Evolutionary conservation across 2,329 filamentous ascomycete genomes (phyloP).

Genomic region (Dryadomyces quercus-mongolicae): DNA sequence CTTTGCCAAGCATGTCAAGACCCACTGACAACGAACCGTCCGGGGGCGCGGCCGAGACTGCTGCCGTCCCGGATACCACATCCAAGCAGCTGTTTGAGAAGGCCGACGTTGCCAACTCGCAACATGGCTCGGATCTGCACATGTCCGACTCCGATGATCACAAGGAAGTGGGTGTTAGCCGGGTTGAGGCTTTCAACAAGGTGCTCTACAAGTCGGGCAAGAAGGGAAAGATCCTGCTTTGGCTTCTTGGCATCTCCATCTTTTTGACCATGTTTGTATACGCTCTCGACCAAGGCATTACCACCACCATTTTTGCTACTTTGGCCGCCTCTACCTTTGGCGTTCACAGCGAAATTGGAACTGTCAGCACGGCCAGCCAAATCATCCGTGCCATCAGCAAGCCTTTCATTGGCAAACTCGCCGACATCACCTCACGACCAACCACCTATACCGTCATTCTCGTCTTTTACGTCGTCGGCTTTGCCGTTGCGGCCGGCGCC

Average conservation of each 20-base stretch:
- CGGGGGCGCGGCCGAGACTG: conserved; percentile 9
- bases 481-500: conserved; percentile 22
- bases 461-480: conserved; percentile 24
- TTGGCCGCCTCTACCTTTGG: conserved; percentile 23
- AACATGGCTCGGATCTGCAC: neutral
- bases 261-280: conserved; percentile 24
- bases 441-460: conserved; percentile 27
- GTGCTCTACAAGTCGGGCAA: conserved; percentile 25
- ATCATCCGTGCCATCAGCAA: conserved; percentile 27
- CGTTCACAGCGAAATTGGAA: conserved; percentile 19
- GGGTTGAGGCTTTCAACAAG: conserved; percentile 27
- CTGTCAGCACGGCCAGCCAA: conserved; percentile 21
- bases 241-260: conserved; percentile 25
- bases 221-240: conserved; percentile 17
- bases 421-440: conserved; percentile 25
- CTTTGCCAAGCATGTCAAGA: conserved; percentile 1
- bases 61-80: neutral
- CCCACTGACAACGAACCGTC: neutral
- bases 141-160: conserved; percentile 16
- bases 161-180: conserved; percentile 18
- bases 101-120: neutral
- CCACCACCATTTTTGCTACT: conserved; percentile 20
- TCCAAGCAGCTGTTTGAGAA: neutral
- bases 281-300: conserved; percentile 25
- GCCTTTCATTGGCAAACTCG: conserved; percentile 25